These are phyloP conservation scores for Logfia minima DNA, from an alignment of 129 eudicot species.

Conservation along the genomic window DNA sequence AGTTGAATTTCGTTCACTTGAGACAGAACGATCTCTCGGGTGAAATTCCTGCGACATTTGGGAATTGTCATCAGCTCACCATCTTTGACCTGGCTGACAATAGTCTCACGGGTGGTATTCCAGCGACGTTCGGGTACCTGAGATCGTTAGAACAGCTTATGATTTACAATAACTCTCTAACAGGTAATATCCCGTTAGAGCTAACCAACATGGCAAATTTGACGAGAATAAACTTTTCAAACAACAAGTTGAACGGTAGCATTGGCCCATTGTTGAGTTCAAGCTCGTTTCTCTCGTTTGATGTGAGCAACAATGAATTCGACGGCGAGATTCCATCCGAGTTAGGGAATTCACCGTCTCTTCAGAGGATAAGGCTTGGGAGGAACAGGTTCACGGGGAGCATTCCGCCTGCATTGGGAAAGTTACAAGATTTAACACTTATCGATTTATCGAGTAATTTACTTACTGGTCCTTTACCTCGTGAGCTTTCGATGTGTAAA, in stretches of 20 bases:
- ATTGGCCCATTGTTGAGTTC: constrained; percentile 77
- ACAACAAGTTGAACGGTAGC: constrained; percentile 76
- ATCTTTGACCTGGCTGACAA: constrained; percentile 87
- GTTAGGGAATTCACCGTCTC: constrained; percentile 59
- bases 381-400: constrained; percentile 56
- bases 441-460: constrained; percentile 74
- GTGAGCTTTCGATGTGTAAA: constrained; percentile 63
- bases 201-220: constrained; percentile 55
- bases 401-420: constrained; percentile 68
- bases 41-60: constrained; percentile 74
- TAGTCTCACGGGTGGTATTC: constrained; percentile 70
- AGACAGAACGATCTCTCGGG: constrained; percentile 83
- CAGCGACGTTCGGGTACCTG: constrained; percentile 64
- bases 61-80: constrained; percentile 65
- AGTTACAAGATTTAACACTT: constrained; percentile 51
- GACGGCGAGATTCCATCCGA: constrained; percentile 62
- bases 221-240: constrained; percentile 73
- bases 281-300: constrained; percentile 66
- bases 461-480: constrained; percentile 68
- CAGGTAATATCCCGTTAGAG: constrained; percentile 72
- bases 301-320: constrained; percentile 74
- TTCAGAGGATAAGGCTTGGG: constrained; percentile 76
- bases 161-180: constrained; percentile 92
- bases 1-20: constrained; percentile 73
- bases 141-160: constrained; percentile 63